These are phyloP conservation scores for Curvularia sp. DNA, from an alignment of 2,329 filamentous ascomycete genomes.

Conservation along the genomic window DNA sequence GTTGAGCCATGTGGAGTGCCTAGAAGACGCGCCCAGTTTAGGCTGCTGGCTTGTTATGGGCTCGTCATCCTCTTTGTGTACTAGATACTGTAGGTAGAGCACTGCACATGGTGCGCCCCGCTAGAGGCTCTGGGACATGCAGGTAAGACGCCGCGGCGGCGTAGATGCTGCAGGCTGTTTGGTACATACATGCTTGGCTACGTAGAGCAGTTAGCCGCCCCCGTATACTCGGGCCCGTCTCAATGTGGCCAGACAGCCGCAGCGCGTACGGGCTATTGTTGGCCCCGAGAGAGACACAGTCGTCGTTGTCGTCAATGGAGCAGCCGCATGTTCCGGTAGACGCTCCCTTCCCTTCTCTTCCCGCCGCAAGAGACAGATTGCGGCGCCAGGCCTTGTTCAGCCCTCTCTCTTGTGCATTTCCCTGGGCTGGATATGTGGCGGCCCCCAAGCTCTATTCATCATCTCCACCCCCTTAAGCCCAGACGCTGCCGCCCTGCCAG, in stretches of 20 bases:
- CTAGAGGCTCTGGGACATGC: constrained; percentile 19
- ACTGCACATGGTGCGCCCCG: constrained; percentile 2
- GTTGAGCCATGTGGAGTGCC: constrained; percentile 5
- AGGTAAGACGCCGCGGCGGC: no score
- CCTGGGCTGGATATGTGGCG: constrained; percentile 26
- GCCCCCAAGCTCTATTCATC: constrained; percentile 23
- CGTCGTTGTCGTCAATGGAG: neutral
- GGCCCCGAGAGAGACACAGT: neutral
- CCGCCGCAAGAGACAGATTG: constrained; percentile 21
- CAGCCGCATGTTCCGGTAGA: constrained; percentile 24
- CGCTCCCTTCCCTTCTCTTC: constrained; percentile 6
- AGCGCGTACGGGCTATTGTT: neutral
- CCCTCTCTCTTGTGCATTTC: constrained; percentile 20
- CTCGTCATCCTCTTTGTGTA: neutral
- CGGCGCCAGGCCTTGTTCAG: constrained; percentile 27
- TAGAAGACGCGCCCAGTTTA: constrained; percentile 4
- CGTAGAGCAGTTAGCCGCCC: neutral
- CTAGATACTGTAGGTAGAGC: no score
- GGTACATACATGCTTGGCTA: neutral
- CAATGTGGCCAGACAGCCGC: constrained; percentile 12
- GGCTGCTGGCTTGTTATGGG: neutral
- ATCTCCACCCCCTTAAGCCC: neutral
- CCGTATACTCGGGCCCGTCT: constrained; percentile 11
- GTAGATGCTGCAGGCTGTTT: no score
- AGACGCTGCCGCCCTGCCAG: neutral